Evolutionary conservation across 2,329 filamentous ascomycete genomes (phyloP).

Genomic region (Fusarium metavorans): DNA sequence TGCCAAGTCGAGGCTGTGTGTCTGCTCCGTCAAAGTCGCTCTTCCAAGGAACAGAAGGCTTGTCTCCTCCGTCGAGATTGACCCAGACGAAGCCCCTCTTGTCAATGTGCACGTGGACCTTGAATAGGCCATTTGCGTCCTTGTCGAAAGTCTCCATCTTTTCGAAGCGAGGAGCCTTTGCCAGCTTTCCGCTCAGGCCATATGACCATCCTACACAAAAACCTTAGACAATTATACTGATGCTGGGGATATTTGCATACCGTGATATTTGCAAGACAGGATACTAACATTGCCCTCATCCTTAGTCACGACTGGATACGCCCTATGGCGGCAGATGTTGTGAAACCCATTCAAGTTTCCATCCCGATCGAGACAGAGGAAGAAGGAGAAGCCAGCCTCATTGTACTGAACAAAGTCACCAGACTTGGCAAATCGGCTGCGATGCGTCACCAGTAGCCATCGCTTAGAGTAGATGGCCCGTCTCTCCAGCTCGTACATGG

Average conservation of each 20-base stretch:
- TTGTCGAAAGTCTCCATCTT: slow-evolving; percentile 66
- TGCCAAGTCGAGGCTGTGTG: slow-evolving; percentile 56
- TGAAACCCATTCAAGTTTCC: slow-evolving; percentile 69
- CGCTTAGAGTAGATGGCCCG: slow-evolving; percentile 15
- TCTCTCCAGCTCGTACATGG: slow-evolving; percentile 13
- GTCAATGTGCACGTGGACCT: slow-evolving; percentile 65
- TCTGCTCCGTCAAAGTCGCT: slow-evolving; percentile 63
- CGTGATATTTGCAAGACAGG: slow-evolving; percentile 71
- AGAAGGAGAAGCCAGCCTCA: slow-evolving; percentile 66
- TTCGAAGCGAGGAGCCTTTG: slow-evolving; percentile 72
- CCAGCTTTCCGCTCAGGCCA: slow-evolving; percentile 65
- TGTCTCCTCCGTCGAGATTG: slow-evolving; percentile 62
- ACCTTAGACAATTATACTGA: not conserved
- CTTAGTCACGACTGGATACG: slow-evolving; percentile 66
- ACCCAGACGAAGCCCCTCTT: slow-evolving; percentile 67
- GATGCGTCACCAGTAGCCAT: slow-evolving; percentile 12
- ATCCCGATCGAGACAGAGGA: slow-evolving; percentile 62
- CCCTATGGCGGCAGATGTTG: slow-evolving; percentile 71
- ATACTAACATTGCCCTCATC: slow-evolving; percentile 63
- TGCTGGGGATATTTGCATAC: not conserved
- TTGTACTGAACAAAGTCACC: slow-evolving; percentile 61
- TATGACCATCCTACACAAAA: slow-evolving; percentile 65
- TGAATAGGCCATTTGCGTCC: slow-evolving; percentile 64
- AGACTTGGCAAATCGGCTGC: not conserved
- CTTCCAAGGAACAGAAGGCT: slow-evolving; percentile 61